Evolutionary conservation across 129 eudicot genomes (phyloP).

Genomic region (Flaveria linearis): DNA sequence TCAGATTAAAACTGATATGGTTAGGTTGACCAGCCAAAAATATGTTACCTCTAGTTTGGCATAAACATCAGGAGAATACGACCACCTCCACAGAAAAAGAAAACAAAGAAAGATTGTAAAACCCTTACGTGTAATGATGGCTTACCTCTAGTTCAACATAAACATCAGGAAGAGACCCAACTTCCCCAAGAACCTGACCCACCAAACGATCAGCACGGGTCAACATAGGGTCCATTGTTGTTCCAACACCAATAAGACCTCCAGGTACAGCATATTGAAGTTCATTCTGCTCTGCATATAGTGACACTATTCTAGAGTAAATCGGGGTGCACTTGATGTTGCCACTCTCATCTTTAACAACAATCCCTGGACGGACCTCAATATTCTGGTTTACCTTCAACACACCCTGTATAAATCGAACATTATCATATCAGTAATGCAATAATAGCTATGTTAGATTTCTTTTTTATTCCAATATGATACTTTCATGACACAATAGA

Average conservation of each 20-base stretch:
- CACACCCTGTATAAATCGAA: conserved; percentile 67
- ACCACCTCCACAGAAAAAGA: neutral
- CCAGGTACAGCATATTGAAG: conserved; percentile 98
- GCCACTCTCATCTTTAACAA: conserved; percentile 89
- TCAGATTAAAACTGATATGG: too few relatives aligned
- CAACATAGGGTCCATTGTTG: conserved; percentile 97
- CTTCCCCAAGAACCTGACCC: conserved; percentile 99
- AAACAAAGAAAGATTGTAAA: conserved; percentile 33
- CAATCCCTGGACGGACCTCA: conserved; percentile 97
- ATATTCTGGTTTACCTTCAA: conserved; percentile 85
- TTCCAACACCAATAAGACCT: conserved; percentile 98
- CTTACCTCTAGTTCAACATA: conserved; percentile 92
- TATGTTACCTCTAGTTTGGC: conserved; percentile 78
- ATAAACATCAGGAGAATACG: conserved; percentile 58
- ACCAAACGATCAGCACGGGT: conserved; percentile 99
- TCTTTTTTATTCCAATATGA: neutral
- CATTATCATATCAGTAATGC: too few relatives aligned
- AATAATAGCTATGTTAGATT: neutral
- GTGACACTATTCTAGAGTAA: conserved; percentile 89
- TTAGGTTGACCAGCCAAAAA: neutral
- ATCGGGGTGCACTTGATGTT: conserved; percentile 95
- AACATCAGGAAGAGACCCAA: conserved; percentile 95
- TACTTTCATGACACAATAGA: neutral
- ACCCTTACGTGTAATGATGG: too few relatives aligned
- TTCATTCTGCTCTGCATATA: conserved; percentile 92